These are phyloP conservation scores for Boletus coccyginus DNA, from an alignment of 768 basidiomycete genomes.

Conservation along the genomic window DNA sequence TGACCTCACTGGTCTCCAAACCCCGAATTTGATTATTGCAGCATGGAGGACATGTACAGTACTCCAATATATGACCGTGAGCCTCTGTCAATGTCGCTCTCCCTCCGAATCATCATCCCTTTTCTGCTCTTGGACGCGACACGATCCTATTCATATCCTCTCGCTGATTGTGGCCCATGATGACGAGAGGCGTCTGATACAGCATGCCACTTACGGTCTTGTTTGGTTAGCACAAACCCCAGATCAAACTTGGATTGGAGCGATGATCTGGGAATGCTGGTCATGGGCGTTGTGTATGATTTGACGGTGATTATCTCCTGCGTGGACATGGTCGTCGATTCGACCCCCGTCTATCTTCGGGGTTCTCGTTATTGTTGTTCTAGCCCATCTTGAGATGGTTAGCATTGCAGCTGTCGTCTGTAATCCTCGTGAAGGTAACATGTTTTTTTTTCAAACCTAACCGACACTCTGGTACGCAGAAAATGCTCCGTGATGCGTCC, in stretches of 20 bases:
- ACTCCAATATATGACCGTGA: constrained; percentile 15
- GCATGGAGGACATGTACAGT: background rate
- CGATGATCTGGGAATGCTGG: constrained; percentile 10
- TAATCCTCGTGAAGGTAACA: constrained; percentile 6
- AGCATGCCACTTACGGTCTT: background rate
- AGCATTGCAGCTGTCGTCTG: background rate
- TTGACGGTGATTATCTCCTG: constrained; percentile 26
- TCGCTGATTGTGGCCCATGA: background rate
- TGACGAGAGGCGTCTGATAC: constrained; percentile 4
- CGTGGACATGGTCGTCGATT: constrained; percentile 8
- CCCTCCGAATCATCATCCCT: background rate
- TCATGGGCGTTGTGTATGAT: constrained; percentile 8
- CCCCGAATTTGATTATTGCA: constrained; percentile 17
- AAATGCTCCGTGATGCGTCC: constrained; percentile 8
- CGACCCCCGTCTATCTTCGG: background rate
- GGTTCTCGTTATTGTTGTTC: constrained; percentile 11
- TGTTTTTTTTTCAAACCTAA: constrained; percentile 3
- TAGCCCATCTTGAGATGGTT: constrained; percentile 1
- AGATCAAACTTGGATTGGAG: constrained; percentile 2
- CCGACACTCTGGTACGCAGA: constrained; percentile 15
- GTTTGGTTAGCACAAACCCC: constrained; percentile 5
- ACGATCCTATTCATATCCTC: background rate
- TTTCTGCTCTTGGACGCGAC: background rate
- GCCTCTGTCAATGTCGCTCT: background rate
- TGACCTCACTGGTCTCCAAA: background rate